These are phyloP conservation scores for Saussurea involucrata DNA, from an alignment of 129 eudicot genomes.

Conservation along the genomic window DNA sequence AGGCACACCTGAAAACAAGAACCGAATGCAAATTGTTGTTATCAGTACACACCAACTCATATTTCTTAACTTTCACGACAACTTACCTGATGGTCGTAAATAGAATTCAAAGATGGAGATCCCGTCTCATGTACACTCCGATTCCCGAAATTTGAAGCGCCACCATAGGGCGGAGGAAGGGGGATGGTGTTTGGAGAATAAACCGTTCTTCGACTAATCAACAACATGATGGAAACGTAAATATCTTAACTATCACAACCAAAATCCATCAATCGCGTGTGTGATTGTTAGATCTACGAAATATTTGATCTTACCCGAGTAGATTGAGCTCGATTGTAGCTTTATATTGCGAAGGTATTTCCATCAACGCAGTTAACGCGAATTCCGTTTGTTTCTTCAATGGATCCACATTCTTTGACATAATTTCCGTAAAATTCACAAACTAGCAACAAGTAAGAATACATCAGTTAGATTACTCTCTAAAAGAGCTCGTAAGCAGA, in stretches of 20 bases:
- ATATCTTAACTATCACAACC: neutral
- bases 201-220: constrained; percentile 39
- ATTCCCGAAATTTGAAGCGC: constrained; percentile 22
- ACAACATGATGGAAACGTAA: neutral
- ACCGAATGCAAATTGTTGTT: neutral
- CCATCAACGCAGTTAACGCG: constrained; percentile 72
- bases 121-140: constrained; percentile 18
- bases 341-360: constrained; percentile 72
- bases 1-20: constrained; percentile 44
- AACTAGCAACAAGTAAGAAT: constrained; percentile 37
- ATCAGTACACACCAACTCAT: neutral
- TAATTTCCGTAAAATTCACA: constrained; percentile 67
- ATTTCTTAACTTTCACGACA: neutral
- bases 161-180: constrained; percentile 54
- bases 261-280: neutral
- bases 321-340: constrained; percentile 68
- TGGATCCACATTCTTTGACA: constrained; percentile 43
- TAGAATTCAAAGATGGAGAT: constrained; percentile 38
- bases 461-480: neutral
- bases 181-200: constrained; percentile 40
- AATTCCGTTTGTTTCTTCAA: constrained; percentile 53
- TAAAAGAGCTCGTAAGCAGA: neutral
- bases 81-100: constrained; percentile 42
- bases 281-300: neutral
- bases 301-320: constrained; percentile 41